Base-by-base conservation (phyloP, 192 early-diverging fungal species). In the Thamnidium elegans region DNA sequence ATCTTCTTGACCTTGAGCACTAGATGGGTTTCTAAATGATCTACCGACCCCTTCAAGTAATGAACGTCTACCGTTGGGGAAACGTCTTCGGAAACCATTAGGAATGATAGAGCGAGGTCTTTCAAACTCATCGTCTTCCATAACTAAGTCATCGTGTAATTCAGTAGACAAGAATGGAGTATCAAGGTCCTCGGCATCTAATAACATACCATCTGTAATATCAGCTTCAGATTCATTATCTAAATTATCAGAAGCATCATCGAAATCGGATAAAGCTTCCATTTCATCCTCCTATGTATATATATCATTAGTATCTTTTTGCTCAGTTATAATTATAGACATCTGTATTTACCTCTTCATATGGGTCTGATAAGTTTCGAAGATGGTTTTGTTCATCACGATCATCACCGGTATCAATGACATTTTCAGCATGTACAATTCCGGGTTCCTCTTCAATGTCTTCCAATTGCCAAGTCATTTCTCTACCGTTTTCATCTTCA, bases 401-500 rank as follows among this genome's bases (percentile, higher is more conserved):
- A 10, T 79, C 85, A 42, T 84, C 71, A 30, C 61, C 62, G 31
- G 62, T 47, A 17, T 58, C 68, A 58, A 64, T 63, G 5, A 44
- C 54, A 15, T 59, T 55, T 60, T 73, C 71, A 20, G 71, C 58
- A 48, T 62, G 62, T 13, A 65, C 61, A 54, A 63, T 50, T 6
- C 67, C 77, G 21, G 50, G 68, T 20, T 86, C 82, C 15, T 82
- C 83, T 13, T 78, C 74, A 21, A 81, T 73, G 45, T 76, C 86
- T 55, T 83, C 84, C 39, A 70, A 62, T 66, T 75, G 72, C 85
- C 77, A 81, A 30, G 72, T 78, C 76, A 83, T 83, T 63, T 79
- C 84, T 42, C 81, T 81, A 7, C 76, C 81, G 5, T 80, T 76
- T n/a, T 81, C 85, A 19, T 85, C 81, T 11, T 80, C 79, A n/a